These are phyloP conservation scores for Tuber indicum DNA, from an alignment of 495 filamentous ascomycete species.

Conservation along the genomic window DNA sequence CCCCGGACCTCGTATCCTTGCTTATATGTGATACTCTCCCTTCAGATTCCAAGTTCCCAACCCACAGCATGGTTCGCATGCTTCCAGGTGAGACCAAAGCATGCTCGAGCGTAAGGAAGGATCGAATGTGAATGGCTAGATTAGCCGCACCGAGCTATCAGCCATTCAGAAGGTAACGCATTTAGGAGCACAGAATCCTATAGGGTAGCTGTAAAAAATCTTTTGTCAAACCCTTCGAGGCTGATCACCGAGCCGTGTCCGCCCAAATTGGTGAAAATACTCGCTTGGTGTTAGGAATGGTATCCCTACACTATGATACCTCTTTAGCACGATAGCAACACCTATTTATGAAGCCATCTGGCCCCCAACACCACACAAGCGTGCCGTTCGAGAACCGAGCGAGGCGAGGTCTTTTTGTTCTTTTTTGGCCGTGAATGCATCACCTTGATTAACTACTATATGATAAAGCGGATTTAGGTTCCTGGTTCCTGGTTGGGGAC, in stretches of 20 bases:
- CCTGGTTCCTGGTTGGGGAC: neutral
- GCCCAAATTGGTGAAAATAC: neutral
- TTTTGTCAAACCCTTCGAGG: neutral
- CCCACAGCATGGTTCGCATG: neutral
- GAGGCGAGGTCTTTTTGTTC: too few relatives aligned
- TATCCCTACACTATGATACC: too few relatives aligned
- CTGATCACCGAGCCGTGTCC: neutral
- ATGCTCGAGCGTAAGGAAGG: neutral
- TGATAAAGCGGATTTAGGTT: too few relatives aligned
- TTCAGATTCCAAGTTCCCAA: neutral
- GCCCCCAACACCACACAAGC: too few relatives aligned
- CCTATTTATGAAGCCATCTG: too few relatives aligned
- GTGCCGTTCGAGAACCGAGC: too few relatives aligned
- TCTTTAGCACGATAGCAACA: too few relatives aligned
- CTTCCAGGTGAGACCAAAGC: neutral
- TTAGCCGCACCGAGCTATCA: neutral
- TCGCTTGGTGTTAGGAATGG: neutral
- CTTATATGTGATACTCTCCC: too few relatives aligned
- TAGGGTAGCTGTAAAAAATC: neutral
- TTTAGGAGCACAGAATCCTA: neutral
- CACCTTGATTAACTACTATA: too few relatives aligned
- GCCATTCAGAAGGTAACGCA: neutral
- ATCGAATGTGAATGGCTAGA: neutral
- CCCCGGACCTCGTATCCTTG: too few relatives aligned
- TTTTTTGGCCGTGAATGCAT: too few relatives aligned